phyloP scores from a whole-genome alignment of 2,329 filamentous ascomycete genomes.

The Pyrenophora graminea region DNA sequence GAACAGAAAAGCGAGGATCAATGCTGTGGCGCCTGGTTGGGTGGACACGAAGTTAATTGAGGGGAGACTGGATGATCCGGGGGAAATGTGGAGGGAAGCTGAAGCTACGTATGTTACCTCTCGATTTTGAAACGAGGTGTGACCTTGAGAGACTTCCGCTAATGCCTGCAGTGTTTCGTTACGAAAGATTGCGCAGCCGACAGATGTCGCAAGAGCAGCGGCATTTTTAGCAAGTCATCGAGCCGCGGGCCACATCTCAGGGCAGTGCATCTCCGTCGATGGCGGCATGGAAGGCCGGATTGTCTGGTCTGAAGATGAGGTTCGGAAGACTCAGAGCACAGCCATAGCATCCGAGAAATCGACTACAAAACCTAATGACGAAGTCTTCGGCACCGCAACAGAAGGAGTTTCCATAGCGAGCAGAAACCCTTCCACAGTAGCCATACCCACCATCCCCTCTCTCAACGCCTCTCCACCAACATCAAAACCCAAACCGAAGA shows the following conservation, averaged over 20 bases:
- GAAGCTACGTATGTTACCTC: constrained; percentile 50
- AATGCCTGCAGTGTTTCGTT: constrained; percentile 44
- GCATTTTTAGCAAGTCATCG: constrained; percentile 57
- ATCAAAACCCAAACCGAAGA: constrained; percentile 32
- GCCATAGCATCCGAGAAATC: background rate
- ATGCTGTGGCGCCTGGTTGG: constrained; percentile 57
- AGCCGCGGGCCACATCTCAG: constrained; percentile 60
- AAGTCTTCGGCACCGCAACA: constrained; percentile 17
- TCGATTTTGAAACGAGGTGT: background rate
- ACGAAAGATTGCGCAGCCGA: constrained; percentile 54
- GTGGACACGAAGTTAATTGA: constrained; percentile 55
- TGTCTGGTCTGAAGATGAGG: constrained; percentile 55
- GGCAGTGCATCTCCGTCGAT: constrained; percentile 57
- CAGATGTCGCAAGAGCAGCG: constrained; percentile 55
- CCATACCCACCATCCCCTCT: background rate
- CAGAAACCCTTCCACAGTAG: background rate
- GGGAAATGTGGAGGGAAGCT: constrained; percentile 56
- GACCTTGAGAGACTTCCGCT: constrained; percentile 5
- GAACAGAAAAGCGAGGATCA: constrained; percentile 57
- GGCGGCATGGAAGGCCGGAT: constrained; percentile 58
- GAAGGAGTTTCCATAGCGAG: constrained; percentile 13
- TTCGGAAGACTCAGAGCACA: constrained; percentile 19
- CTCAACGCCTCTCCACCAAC: background rate
- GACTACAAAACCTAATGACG: background rate
- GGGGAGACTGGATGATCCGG: constrained; percentile 55